Conservation (phyloP, 129 eudicot genomes). For the Pulicaria dysenterica region DNA sequence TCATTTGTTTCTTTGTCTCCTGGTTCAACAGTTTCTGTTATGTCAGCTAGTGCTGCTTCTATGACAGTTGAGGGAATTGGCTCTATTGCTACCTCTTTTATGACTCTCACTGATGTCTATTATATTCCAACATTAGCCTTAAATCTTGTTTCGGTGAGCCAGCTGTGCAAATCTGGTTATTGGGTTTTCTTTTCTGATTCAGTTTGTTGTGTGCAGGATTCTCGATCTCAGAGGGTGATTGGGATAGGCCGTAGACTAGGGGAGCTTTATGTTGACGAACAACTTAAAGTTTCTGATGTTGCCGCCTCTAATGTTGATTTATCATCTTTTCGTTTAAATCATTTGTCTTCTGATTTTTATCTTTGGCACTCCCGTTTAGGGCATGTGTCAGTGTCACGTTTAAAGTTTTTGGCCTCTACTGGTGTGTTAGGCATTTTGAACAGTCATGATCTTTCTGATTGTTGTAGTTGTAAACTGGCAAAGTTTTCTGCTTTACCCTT, state of each 20-base stretch:
- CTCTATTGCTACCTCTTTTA: background rate
- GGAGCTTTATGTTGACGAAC: too few species aligned
- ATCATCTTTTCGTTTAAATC: too few species aligned
- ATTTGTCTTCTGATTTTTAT: too few species aligned
- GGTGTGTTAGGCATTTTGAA: too few species aligned
- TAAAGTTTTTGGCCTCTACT: too few species aligned
- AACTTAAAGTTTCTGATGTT: background rate
- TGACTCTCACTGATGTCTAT: background rate
- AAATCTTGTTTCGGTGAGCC: background rate
- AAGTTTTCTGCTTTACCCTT: too few species aligned
- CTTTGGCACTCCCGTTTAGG: too few species aligned
- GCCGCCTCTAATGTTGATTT: background rate
- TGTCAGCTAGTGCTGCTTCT: conserved; percentile 1
- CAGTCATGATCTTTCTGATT: too few species aligned
- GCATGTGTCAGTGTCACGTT: too few species aligned
- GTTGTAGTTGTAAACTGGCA: too few species aligned
- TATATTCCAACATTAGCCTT: background rate
- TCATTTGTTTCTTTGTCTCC: background rate
- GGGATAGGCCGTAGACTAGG: background rate
- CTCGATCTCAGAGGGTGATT: too few species aligned
- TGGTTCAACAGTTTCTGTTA: background rate
- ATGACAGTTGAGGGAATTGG: conserved; percentile 20
- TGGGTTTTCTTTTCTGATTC: background rate
- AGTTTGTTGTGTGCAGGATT: background rate
- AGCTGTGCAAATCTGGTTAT: background rate